Evolutionary conservation across 371 early-diverging fungal genomes (phyloP).

Genomic region (Mortierella sp.): DNA sequence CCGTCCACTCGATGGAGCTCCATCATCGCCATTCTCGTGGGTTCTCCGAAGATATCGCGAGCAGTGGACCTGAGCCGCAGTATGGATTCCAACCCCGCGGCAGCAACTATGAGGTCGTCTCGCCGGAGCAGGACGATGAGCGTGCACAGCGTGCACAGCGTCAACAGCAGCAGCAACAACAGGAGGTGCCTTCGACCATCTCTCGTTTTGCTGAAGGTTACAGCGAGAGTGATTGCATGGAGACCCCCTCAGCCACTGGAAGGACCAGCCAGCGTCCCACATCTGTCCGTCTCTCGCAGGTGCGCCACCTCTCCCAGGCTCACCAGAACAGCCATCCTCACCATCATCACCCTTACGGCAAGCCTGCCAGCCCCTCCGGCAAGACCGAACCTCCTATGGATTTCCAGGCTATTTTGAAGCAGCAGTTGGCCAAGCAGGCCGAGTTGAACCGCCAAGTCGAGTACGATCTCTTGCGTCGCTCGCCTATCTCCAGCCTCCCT

Average conservation of each 20-base stretch:
- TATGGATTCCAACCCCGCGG: conserved; percentile 43
- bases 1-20: conserved; percentile 57
- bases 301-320: conserved; percentile 50
- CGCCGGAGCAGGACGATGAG: conserved; percentile 35
- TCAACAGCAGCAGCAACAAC: conserved; percentile 11
- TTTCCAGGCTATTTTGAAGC: conserved; percentile 53
- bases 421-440: conserved; percentile 48
- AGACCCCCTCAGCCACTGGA: conserved; percentile 19
- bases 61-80: conserved; percentile 44
- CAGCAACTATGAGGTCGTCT: conserved; percentile 23
- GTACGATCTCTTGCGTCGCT: conserved; percentile 51
- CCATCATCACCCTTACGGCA: conserved; percentile 53
- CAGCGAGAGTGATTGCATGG: conserved; percentile 43
- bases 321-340: conserved; percentile 56
- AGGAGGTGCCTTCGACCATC: background rate
- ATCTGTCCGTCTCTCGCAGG: conserved; percentile 51
- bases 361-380: conserved; percentile 42
- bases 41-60: conserved; percentile 36
- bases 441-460: conserved; percentile 55
- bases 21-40: conserved; percentile 37
- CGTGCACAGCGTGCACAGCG: conserved; percentile 28
- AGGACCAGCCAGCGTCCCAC: conserved; percentile 43
- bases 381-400: conserved; percentile 53
- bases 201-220: conserved; percentile 55
- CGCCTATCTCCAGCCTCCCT: conserved; percentile 51